Conservation (phyloP, 768 basidiomycete genomes). For the Mycena belliarum region DNA sequence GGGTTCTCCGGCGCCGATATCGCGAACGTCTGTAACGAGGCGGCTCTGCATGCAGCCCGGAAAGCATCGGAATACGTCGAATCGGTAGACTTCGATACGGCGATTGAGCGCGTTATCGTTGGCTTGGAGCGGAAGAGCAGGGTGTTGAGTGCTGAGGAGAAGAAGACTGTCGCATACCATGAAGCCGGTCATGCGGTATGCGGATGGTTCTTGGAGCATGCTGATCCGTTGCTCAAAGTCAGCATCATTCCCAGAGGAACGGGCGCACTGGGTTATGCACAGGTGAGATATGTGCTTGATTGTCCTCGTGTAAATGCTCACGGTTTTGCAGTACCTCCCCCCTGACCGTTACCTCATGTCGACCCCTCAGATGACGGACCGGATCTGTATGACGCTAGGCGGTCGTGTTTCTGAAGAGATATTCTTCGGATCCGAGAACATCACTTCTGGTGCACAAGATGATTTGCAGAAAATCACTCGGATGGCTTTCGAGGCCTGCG, state of each 20-base stretch:
- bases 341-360: conserved; percentile 95
- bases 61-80: conserved; percentile 75
- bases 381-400: conserved; percentile 98
- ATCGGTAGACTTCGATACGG: conserved; percentile 90
- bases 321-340: conserved; percentile 73
- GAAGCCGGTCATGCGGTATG: conserved; percentile 98
- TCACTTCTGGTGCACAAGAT: conserved; percentile 98
- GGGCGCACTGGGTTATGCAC: conserved; percentile 95
- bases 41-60: conserved; percentile 92
- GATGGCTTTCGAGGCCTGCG: conserved; percentile 95
- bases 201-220: conserved; percentile 98
- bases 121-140: conserved; percentile 95
- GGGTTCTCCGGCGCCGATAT: conserved; percentile 99
- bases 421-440: conserved; percentile 88
- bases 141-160: conserved; percentile 92
- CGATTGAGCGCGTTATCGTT: conserved; percentile 97
- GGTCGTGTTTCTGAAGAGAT: conserved; percentile 98
- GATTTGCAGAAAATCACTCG: conserved; percentile 97
- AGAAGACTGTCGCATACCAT: conserved; percentile 98
- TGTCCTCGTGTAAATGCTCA: background rate
- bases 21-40: conserved; percentile 98
- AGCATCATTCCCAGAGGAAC: conserved; percentile 97
- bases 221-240: conserved; percentile 95
- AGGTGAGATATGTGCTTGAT: conserved; percentile 48
- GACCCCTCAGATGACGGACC: conserved; percentile 90